Percentiles rank a stretch among this genome's conserved stretches.
Conservation (phyloP, 495 filamentous ascomycete species). For the Daldinia concentrica region DNA sequence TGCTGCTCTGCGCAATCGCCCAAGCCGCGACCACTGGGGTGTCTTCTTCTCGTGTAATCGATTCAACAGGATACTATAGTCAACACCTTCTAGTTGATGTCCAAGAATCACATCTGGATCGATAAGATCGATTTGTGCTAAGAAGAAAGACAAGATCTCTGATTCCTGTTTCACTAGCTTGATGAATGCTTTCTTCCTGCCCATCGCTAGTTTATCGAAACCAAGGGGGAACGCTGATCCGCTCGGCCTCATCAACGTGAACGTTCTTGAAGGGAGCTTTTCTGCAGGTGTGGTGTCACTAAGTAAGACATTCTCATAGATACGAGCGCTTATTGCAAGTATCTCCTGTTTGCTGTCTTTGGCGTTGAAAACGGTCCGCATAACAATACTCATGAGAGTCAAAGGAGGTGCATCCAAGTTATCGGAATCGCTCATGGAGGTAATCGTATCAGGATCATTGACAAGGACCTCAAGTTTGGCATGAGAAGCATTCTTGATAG, state of each 20-base stretch:
- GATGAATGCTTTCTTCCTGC: slow-evolving; percentile 72
- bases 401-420: slow-evolving; percentile 82
- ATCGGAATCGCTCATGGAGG: slow-evolving; percentile 75
- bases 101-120: slow-evolving; percentile 96
- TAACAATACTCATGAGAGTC: slow-evolving; percentile 91
- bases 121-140: slow-evolving; percentile 84
- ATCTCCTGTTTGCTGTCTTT: slow-evolving; percentile 98
- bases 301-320: slow-evolving; percentile 90
- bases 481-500: slow-evolving; percentile 92
- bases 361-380: slow-evolving; percentile 86
- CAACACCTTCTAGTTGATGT: slow-evolving; percentile 96
- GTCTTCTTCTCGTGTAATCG: slow-evolving; percentile 90
- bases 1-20: slow-evolving; percentile 79
- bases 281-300: slow-evolving; percentile 89
- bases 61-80: slow-evolving; percentile 89
- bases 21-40: slow-evolving; percentile 90
- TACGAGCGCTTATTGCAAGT: slow-evolving; percentile 83
- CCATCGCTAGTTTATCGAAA: slow-evolving; percentile 75
- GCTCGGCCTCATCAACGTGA: slow-evolving; percentile 87
- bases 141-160: slow-evolving; percentile 83
- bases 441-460: slow-evolving; percentile 76
- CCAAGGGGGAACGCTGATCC: slow-evolving; percentile 80
- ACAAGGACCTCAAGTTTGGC: slow-evolving; percentile 94
- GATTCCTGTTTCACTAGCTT: slow-evolving; percentile 83
- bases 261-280: slow-evolving; percentile 85